A percentile compares a stretch with the other conserved stretches of the same genome.
These are phyloP conservation scores for Podospora pseudocomata DNA, from an alignment of 495 filamentous ascomycete species.

Conservation along the genomic window DNA sequence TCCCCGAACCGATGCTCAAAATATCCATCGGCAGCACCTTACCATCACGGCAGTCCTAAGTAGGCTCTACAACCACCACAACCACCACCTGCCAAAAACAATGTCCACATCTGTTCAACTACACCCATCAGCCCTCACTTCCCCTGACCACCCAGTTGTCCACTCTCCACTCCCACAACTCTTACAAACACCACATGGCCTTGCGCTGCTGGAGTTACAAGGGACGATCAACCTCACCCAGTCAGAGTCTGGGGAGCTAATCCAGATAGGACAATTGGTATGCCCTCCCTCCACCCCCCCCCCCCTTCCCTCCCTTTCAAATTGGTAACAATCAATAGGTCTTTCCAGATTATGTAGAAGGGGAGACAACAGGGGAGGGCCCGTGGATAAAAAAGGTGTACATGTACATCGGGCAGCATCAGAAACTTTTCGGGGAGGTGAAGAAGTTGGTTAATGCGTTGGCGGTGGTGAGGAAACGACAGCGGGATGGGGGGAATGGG, in stretches of 20 bases:
- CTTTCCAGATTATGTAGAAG: slow-evolving; percentile 67
- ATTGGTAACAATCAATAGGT: slow-evolving; percentile 57
- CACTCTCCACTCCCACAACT: slow-evolving; percentile 64
- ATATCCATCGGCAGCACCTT: too few relatives aligned
- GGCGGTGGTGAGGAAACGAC: slow-evolving; percentile 49
- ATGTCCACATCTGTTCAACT: background rate
- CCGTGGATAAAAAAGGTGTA: slow-evolving; percentile 87
- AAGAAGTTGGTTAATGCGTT: slow-evolving; percentile 77
- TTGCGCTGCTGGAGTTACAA: slow-evolving; percentile 87
- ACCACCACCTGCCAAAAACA: background rate
- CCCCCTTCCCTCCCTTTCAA: too few relatives aligned
- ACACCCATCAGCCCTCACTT: too few relatives aligned
- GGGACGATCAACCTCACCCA: slow-evolving; percentile 71
- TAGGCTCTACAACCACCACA: background rate
- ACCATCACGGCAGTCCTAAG: too few relatives aligned
- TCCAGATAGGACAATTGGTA: too few relatives aligned
- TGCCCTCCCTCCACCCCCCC: too few relatives aligned
- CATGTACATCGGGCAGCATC: slow-evolving; percentile 83
- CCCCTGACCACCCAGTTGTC: background rate
- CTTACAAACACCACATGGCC: slow-evolving; percentile 76
- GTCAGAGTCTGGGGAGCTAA: background rate
- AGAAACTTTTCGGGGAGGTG: slow-evolving; percentile 84
- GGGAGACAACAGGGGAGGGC: slow-evolving; percentile 42
- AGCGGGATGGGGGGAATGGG: slow-evolving; percentile 14
- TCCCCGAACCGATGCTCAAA: too few relatives aligned